Evolutionary conservation across 805 yeast genomes (phyloP), one percentile per base, ranked within the genome.

Genomic region (Kodamaea neixiangensis): DNA sequence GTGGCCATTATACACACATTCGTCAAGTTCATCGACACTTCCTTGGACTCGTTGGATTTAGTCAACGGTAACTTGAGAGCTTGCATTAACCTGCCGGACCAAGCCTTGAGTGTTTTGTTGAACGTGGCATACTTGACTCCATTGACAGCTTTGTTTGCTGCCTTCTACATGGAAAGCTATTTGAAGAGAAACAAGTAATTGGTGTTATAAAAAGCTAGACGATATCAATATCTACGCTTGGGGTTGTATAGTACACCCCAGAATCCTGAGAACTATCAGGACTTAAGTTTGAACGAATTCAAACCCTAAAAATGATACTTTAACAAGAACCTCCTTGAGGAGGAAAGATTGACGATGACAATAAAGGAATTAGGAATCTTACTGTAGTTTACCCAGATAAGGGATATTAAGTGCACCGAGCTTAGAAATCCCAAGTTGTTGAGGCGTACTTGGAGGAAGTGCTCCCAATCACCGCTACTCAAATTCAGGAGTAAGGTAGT

Each of bases 61-160:
- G 41, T 37, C 21, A 37, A 37, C 11, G 57, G 56, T 13, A 76
- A 72, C 60, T 62, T 65, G 49, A 61, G 62, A 48, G 67, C 67
- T 54, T 86, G 91, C 64, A 77, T 86, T 51, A 66, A 73, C 17
- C 72, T 81, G 48, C 69, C 84, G 13, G 87, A 83, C 54, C 82
- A 84, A 64, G 81, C 86, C 1, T 72, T 84, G 60, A 86, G 89
- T 1, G 61, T 86, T 21, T 69, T 77, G 59, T 74, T 85, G 61
- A 86, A 83, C 60, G 87, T 86, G 37, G 67, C 75, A 17, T 86
- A 85, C 62, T 78, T 86, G 65, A 69, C 87, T 7, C 91, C 91
- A 1, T 75, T 85, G 69, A 85, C 90, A 13, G 73, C 79, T 45
- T 72, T 85, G 54, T 85, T 85, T 65, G 86, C 78, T 38, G 81